A percentile compares a stretch with the other conserved stretches of the same genome.
These are phyloP conservation scores for Penicillium paneum DNA, from an alignment of 2,329 filamentous ascomycete species.

Conservation along the genomic window DNA sequence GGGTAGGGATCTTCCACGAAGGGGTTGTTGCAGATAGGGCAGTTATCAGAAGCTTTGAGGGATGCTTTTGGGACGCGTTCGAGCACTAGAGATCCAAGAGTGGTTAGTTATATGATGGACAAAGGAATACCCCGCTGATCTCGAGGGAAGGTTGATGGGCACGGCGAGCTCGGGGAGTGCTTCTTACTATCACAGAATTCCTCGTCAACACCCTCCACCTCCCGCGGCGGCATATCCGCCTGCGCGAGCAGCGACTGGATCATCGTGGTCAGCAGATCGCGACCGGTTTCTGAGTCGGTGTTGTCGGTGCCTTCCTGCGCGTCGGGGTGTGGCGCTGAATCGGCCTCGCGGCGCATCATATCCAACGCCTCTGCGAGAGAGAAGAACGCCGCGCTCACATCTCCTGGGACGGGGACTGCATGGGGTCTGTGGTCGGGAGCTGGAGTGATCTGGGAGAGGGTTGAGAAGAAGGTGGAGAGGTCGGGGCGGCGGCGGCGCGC, in stretches of 20 bases:
- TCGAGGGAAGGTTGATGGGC: neutral
- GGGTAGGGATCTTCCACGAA: conserved; percentile 63
- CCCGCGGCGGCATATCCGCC: conserved; percentile 58
- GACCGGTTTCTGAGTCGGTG: conserved; percentile 30
- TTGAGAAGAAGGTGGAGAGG: conserved; percentile 63
- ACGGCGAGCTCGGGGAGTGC: neutral
- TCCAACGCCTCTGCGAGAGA: conserved; percentile 60
- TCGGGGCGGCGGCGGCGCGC: conserved; percentile 56
- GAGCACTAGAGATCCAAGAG: conserved; percentile 40
- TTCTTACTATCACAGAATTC: conserved; percentile 54
- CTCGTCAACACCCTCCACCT: conserved; percentile 61
- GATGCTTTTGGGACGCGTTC: conserved; percentile 57
- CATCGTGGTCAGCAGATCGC: conserved; percentile 53
- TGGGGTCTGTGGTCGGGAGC: conserved; percentile 52
- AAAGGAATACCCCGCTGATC: neutral
- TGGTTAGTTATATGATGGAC: neutral
- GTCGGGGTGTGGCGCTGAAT: conserved; percentile 46
- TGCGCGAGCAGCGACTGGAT: conserved; percentile 54
- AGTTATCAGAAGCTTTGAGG: conserved; percentile 53
- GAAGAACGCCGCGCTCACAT: conserved; percentile 59
- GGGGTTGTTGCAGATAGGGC: conserved; percentile 60
- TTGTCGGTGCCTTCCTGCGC: conserved; percentile 19
- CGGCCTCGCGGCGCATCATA: conserved; percentile 49
- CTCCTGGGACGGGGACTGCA: conserved; percentile 58
- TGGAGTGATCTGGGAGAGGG: conserved; percentile 57